Conservation (phyloP, 192 early-diverging fungal genomes). For the Linnemannia exigua region DNA sequence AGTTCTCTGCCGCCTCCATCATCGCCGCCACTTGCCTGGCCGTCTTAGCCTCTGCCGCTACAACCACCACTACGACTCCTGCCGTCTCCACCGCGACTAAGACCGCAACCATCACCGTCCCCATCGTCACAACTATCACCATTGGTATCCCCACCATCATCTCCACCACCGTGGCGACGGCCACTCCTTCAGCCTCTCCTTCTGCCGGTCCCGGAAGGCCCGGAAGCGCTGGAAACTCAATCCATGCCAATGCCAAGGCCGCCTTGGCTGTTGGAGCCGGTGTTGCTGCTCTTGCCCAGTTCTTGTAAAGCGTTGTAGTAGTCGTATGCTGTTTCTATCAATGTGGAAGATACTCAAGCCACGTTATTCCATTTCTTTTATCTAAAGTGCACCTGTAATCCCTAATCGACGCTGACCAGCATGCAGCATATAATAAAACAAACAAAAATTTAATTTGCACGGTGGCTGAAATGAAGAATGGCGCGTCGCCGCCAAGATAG, state of each 20-base stretch:
- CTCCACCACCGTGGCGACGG: conserved; percentile 9
- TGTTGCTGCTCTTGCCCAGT: conserved; percentile 12
- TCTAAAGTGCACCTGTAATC: too few relatives aligned
- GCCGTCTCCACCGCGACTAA: not conserved
- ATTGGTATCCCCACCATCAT: conserved; percentile 12
- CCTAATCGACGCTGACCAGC: too few relatives aligned
- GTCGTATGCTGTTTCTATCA: not conserved
- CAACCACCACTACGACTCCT: not conserved
- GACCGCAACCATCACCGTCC: conserved; percentile 9
- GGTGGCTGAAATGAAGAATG: too few relatives aligned
- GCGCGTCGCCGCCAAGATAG: too few relatives aligned
- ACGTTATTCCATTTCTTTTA: not conserved
- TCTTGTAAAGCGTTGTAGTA: conserved; percentile 19
- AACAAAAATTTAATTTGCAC: too few relatives aligned
- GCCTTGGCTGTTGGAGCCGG: conserved; percentile 28
- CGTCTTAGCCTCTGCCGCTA: conserved; percentile 15
- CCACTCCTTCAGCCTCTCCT: too few relatives aligned
- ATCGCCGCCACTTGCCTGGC: conserved; percentile 15
- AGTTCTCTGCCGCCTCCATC: conserved; percentile 30
- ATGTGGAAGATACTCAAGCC: not conserved
- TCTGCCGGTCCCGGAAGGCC: not conserved
- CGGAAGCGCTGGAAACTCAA: conserved; percentile 6
- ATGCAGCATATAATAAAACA: too few relatives aligned
- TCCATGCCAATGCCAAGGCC: conserved; percentile 18
- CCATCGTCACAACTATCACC: conserved; percentile 16